A percentile compares a stretch with the other conserved stretches of the same genome.
These are phyloP conservation scores for Metschnikowia shivogae DNA, from an alignment of 805 yeast species.

Conservation along the genomic window DNA sequence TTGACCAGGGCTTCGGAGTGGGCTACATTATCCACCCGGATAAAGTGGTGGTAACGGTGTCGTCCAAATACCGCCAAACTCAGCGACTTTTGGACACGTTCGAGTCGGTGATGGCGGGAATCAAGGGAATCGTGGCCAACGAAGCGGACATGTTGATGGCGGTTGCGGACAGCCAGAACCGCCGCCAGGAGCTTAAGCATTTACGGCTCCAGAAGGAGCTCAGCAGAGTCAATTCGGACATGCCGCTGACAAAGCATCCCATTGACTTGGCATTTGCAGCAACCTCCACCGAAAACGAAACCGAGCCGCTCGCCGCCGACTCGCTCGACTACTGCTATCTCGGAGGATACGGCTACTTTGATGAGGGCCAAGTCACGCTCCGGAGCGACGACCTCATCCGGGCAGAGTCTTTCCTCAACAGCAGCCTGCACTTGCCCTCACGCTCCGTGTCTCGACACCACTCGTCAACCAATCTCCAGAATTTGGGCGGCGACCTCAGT, in stretches of 20 bases:
- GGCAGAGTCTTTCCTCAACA: constrained; percentile 28
- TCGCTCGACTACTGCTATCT: constrained; percentile 37
- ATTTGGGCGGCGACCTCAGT: constrained; percentile 20
- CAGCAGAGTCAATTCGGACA: constrained; percentile 20
- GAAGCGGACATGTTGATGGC: constrained; percentile 29
- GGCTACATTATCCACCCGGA: constrained; percentile 85
- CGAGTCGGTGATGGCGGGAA: constrained; percentile 56
- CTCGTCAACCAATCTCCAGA: constrained; percentile 26
- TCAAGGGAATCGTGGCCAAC: constrained; percentile 46
- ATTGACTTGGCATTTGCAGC: constrained; percentile 18
- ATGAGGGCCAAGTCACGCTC: constrained; percentile 60
- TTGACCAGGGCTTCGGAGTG: constrained; percentile 88
- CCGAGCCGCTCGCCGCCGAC: constrained; percentile 16
- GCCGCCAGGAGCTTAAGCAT: constrained; percentile 32
- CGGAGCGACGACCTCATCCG: constrained; percentile 39
- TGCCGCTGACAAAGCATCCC: constrained; percentile 21
- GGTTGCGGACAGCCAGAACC: constrained; percentile 28
- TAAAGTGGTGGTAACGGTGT: constrained; percentile 72
- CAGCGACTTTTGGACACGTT: constrained; percentile 68
- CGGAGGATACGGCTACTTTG: constrained; percentile 89
- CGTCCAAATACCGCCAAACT: constrained; percentile 88
- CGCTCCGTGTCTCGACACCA: constrained; percentile 25
- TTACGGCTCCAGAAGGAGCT: constrained; percentile 35
- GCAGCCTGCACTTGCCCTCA: constrained; percentile 22
- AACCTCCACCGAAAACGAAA: background rate